Base-by-base conservation (phyloP, 169 alveolate genomes). In the Plasmodium fragile region DNA sequence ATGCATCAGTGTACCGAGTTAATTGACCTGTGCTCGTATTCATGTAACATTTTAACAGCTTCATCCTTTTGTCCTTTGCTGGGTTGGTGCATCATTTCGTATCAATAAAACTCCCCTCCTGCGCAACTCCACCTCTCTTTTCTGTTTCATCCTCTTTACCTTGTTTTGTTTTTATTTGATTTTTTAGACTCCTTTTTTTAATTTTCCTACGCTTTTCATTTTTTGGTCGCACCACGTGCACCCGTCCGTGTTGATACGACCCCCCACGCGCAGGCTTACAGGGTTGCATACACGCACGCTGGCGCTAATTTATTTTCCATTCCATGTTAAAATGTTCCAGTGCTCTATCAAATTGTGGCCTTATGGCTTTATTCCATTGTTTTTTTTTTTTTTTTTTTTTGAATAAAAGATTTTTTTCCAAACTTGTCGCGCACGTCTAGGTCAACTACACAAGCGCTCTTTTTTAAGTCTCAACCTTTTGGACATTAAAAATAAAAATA, bases 141-240 rank as follows among this genome's bases (percentile, higher is more conserved):
- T 65, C 75, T 65, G 4, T 22, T 65, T 25, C n/a, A 4, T n/a
- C 36, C n/a, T 4, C 25, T 65, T 22, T 25, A 65, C 36, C 75
- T 65, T 65, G 18, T 79, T 79, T 79, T 79, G 59, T 45, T 79
- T 41, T 41, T 39, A 39, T 41, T 41, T 79, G 84, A 79, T 79
- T 73, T 73, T 8, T 32, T 22, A 73, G 18, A 32, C 53, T 30
- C 13, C 81, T 73, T 73, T 73, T 73, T 73, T 73, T 34, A 73
- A 73, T 13, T 73, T 10, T 25, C 3, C 34, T 8, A 73, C 43
- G 43, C 55, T 18, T 73, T 32, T 65, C 41, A 22, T 28, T 65
- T 28, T 11, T 25, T 7, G n/a, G n/a, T 39, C 36, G 8, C 75
- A 36, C 75, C 75, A 22, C 75, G 18, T 25, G 75, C 75, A 65